A percentile compares a stretch with the other conserved stretches of the same genome.
Conservation (phyloP, 23 red algal genomes). For the Agarophyton chilense region DNA sequence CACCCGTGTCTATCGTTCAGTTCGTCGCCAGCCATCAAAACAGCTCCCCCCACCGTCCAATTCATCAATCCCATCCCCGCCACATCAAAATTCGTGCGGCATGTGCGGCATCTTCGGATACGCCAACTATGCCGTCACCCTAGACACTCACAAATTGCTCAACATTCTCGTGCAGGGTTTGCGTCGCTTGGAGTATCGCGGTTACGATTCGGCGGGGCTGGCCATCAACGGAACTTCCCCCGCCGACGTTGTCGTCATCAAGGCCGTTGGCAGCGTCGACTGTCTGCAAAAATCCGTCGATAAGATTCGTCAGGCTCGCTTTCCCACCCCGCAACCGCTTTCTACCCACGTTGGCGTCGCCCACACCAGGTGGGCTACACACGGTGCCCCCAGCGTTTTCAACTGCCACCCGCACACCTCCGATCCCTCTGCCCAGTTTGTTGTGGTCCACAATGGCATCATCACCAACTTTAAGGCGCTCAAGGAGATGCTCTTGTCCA, state of each 20-base stretch:
- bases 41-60: too few relatives aligned
- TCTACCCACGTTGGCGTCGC: slow-evolving; percentile 89
- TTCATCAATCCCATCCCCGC: too few relatives aligned
- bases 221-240: slow-evolving; percentile 72
- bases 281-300: slow-evolving; percentile 60
- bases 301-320: neutral
- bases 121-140: slow-evolving; percentile 66
- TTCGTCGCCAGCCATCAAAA: too few relatives aligned
- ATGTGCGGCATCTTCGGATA: slow-evolving; percentile 99
- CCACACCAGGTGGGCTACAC: slow-evolving; percentile 98
- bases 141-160: slow-evolving; percentile 55
- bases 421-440: slow-evolving; percentile 77
- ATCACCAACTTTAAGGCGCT: slow-evolving; percentile 94
- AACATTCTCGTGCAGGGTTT: slow-evolving; percentile 78
- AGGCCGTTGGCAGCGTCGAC: slow-evolving; percentile 78
- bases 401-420: slow-evolving; percentile 95
- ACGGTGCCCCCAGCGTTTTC: slow-evolving; percentile 76
- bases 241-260: slow-evolving; percentile 70
- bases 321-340: neutral
- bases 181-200: slow-evolving; percentile 95
- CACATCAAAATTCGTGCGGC: too few relatives aligned
- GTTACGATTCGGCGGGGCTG: slow-evolving; percentile 94
- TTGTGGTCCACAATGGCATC: slow-evolving; percentile 99
- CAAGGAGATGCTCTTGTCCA: slow-evolving; percentile 74
- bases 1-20: too few relatives aligned